These are phyloP conservation scores for Moniliophthora roreri DNA, from an alignment of 1,284 basidiomycete genomes.

Conservation along the genomic window DNA sequence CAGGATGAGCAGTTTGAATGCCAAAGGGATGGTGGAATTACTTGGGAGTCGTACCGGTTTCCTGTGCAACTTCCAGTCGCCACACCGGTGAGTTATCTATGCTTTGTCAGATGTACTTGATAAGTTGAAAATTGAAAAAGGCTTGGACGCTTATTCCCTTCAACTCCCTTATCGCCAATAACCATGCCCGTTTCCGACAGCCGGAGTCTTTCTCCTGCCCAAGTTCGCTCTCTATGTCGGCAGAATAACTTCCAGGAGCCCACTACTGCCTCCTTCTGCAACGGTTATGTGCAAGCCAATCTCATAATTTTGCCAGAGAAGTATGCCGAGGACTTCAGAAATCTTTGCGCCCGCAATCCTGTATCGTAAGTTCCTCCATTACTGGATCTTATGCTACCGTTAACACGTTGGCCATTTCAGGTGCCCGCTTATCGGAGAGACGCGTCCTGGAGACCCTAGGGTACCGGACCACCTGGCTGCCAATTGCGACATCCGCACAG, in stretches of 20 bases:
- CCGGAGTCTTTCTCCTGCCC: neutral
- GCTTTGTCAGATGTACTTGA: too few species aligned
- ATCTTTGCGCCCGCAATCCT: neutral
- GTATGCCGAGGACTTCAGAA: conserved; percentile 1
- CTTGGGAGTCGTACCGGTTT: too few species aligned
- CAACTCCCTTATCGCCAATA: neutral
- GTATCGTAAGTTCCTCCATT: neutral
- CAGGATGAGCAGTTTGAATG: too few species aligned
- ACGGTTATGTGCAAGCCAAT: neutral
- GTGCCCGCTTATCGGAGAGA: conserved; percentile 1
- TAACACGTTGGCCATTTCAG: neutral
- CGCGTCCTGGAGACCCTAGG: neutral
- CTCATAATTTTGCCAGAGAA: conserved; percentile 1
- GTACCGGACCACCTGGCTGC: neutral
- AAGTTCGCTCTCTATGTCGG: conserved; percentile 2
- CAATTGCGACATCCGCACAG: conserved; percentile 1
- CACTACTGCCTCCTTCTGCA: neutral
- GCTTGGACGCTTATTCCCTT: neutral
- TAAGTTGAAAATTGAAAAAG: too few species aligned
- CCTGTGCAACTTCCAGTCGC: too few species aligned
- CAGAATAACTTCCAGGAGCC: neutral
- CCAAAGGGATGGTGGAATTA: too few species aligned
- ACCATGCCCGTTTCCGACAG: neutral
- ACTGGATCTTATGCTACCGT: neutral
- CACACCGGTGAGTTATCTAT: too few species aligned